A percentile compares a stretch with the other conserved stretches of the same genome.
These are phyloP conservation scores for Pythium sp. DNA, from an alignment of 352 stramenopile genomes.

Conservation along the genomic window DNA sequence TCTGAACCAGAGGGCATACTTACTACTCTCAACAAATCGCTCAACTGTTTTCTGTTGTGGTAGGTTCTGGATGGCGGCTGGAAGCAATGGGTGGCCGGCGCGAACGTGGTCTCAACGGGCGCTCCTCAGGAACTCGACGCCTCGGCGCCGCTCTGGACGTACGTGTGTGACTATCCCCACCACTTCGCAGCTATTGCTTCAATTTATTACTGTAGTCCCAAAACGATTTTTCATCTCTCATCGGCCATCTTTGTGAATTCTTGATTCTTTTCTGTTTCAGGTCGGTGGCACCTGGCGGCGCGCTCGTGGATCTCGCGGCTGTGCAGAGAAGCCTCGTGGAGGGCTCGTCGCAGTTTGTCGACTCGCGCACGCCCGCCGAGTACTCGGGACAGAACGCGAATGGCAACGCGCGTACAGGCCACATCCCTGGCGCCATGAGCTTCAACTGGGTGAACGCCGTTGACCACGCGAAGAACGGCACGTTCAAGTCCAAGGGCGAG, in stretches of 20 bases:
- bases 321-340: constrained; percentile 29
- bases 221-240: not conserved
- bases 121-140: not conserved
- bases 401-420: constrained; percentile 43
- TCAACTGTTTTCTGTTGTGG: not conserved
- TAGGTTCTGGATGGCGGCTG: constrained; percentile 70
- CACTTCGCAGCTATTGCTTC: not conserved
- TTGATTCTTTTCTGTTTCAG: not conserved
- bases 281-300: constrained; percentile 2
- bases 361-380: constrained; percentile 36
- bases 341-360: constrained; percentile 30
- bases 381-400: constrained; percentile 35
- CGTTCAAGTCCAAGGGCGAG: constrained; percentile 60
- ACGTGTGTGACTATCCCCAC: constrained; percentile 3
- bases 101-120: constrained; percentile 39
- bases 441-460: constrained; percentile 73
- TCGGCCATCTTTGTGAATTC: not conserved
- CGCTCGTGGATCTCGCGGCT: constrained; percentile 28
- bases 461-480: constrained; percentile 39
- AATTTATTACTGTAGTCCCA: not conserved
- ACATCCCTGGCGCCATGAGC: constrained; percentile 65
- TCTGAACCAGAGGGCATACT: too few relatives aligned
- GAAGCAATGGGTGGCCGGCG: constrained; percentile 61
- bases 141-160: constrained; percentile 13
- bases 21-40: too few relatives aligned